Evolutionary conservation across 495 filamentous ascomycete species (phyloP).

Genomic region (Terfezia claveryi): DNA sequence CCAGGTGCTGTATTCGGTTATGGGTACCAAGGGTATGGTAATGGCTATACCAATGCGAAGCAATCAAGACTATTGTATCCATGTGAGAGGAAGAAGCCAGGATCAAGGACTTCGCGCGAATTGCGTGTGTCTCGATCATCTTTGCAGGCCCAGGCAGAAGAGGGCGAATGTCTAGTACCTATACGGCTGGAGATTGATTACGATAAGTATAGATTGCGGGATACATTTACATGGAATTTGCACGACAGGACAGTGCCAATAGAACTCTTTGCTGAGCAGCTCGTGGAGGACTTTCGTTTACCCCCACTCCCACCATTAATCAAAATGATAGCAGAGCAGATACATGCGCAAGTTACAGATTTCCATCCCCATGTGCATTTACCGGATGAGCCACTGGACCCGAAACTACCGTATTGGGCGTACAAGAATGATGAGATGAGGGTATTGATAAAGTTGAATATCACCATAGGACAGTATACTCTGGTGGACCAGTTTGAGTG

Average conservation of each 20-base stretch:
- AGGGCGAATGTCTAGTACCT: constrained; percentile 75
- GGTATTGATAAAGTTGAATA: constrained; percentile 83
- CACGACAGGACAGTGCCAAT: constrained; percentile 63
- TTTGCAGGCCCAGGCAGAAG: constrained; percentile 60
- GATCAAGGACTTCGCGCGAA: constrained; percentile 46
- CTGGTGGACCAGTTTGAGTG: constrained; percentile 96
- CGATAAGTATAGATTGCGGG: constrained; percentile 85
- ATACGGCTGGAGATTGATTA: constrained; percentile 82
- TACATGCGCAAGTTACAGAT: constrained; percentile 77
- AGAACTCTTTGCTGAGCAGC: constrained; percentile 63
- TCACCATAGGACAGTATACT: constrained; percentile 88
- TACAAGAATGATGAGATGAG: constrained; percentile 99
- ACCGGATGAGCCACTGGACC: constrained; percentile 75
- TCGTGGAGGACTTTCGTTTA: constrained; percentile 79
- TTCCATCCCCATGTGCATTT: constrained; percentile 79
- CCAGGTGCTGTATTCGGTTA: constrained; percentile 47
- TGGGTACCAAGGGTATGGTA: constrained; percentile 80
- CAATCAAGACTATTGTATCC: constrained; percentile 48
- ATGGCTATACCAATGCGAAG: constrained; percentile 47
- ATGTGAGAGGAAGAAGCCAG: constrained; percentile 43
- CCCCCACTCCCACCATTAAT: constrained; percentile 47
- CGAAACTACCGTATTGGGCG: constrained; percentile 69
- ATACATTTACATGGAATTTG: constrained; percentile 97
- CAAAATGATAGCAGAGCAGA: constrained; percentile 54
- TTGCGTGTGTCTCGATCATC: constrained; percentile 56